phyloP scores from a whole-genome alignment of 1,284 basidiomycete genomes.

The Ceraceosorus guamensis region DNA sequence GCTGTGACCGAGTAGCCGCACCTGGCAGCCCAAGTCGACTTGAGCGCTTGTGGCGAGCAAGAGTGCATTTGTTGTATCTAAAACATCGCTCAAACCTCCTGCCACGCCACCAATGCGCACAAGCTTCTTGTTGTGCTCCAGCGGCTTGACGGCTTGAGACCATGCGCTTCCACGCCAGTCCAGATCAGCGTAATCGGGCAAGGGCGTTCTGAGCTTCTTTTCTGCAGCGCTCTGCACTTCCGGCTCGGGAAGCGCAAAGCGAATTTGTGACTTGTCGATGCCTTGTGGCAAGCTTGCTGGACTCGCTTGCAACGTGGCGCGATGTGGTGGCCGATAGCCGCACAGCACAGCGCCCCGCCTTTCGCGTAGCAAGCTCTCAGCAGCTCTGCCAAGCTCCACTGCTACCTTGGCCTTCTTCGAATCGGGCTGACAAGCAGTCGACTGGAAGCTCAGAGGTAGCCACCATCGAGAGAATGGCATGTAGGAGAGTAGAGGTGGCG shows the following conservation, averaged over 20 bases:
- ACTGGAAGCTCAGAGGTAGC: constrained; percentile 23
- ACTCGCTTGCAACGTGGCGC: constrained; percentile 3
- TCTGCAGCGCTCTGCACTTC: not conserved
- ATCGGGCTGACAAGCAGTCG: constrained; percentile 33
- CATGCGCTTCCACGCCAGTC: not conserved
- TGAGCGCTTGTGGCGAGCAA: not conserved
- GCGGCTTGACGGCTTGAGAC: not conserved
- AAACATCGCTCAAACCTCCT: no score
- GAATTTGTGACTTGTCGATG: not conserved
- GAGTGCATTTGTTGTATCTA: not conserved
- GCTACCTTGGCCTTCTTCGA: constrained; percentile 42
- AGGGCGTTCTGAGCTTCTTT: not conserved
- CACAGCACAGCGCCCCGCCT: constrained; percentile 41
- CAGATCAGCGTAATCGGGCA: not conserved
- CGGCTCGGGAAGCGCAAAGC: not conserved
- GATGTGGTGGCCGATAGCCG: constrained; percentile 20
- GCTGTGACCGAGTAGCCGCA: not conserved
- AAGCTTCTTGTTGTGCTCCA: not conserved
- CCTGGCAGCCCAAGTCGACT: constrained; percentile 2
- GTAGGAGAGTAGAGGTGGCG: constrained; percentile 17
- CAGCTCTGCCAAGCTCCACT: constrained; percentile 24
- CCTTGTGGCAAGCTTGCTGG: not conserved
- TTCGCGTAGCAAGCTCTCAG: constrained; percentile 25
- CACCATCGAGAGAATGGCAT: constrained; percentile 20
- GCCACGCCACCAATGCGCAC: not conserved